These are phyloP conservation scores for Aristolochia fimbriata DNA, from an alignment of 164 flowering plant genomes.

Conservation along the genomic window DNA sequence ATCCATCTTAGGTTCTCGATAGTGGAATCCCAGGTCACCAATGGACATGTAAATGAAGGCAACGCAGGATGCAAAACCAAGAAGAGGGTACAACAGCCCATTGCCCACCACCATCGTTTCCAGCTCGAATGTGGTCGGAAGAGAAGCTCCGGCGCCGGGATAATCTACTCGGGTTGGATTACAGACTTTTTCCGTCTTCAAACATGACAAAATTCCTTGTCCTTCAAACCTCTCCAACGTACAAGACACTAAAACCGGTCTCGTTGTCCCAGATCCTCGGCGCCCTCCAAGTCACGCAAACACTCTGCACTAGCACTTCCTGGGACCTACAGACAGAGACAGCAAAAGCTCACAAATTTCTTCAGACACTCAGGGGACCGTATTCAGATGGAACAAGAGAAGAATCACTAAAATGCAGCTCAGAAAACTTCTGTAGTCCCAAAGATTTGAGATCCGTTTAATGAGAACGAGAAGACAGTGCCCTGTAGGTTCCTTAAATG, in stretches of 20 bases:
- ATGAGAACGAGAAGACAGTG: too few species aligned
- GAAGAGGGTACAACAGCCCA: constrained; percentile 46
- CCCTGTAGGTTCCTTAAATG: too few species aligned
- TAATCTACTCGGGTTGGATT: constrained; percentile 3
- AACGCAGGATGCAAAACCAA: constrained; percentile 64
- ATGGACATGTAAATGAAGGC: constrained; percentile 63
- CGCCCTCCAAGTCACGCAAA: constrained; percentile 6
- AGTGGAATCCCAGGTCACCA: constrained; percentile 30
- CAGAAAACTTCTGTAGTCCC: too few species aligned
- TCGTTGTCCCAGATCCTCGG: constrained; percentile 1
- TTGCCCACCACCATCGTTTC: constrained; percentile 35
- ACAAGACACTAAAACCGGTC: neutral
- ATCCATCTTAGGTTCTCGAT: constrained; percentile 23
- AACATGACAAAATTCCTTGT: constrained; percentile 2
- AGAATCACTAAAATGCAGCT: too few species aligned
- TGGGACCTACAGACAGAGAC: neutral
- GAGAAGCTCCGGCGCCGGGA: neutral
- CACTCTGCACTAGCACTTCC: neutral
- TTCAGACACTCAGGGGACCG: too few species aligned
- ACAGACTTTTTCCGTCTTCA: constrained; percentile 10
- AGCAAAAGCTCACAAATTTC: too few species aligned
- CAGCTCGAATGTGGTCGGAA: neutral
- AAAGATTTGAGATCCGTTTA: too few species aligned
- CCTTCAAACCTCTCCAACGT: constrained; percentile 3
- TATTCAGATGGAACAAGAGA: too few species aligned